Evolutionary conservation across 805 yeast genomes (phyloP).

Genomic region (Candida coleopterorum): DNA sequence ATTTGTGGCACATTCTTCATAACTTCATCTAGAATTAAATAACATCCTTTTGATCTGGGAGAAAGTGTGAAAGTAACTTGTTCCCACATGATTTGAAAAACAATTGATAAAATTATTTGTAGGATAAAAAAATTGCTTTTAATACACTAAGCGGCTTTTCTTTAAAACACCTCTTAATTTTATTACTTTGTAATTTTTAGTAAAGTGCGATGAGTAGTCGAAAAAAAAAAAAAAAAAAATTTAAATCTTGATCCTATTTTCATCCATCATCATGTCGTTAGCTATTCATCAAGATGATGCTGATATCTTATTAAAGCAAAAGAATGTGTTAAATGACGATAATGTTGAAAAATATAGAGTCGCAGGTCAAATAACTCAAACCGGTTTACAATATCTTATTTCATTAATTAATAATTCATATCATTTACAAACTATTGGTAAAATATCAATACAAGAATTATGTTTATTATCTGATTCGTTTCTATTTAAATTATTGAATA

Average conservation of each 20-base stretch:
- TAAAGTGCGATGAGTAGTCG: conserved; percentile 6
- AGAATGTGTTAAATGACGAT: conserved; percentile 57
- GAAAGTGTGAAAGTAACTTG: conserved; percentile 52
- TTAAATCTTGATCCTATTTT: not conserved
- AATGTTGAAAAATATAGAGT: conserved; percentile 78
- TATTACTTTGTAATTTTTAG: not conserved
- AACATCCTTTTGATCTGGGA: conserved; percentile 62
- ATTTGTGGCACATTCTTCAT: conserved; percentile 53
- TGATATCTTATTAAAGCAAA: conserved; percentile 64
- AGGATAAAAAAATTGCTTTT: not conserved
- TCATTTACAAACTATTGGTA: conserved; percentile 46
- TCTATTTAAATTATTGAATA: conserved; percentile 53
- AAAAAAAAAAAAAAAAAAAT: no score
- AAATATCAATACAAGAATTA: conserved; percentile 58
- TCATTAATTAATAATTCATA: conserved; percentile 69
- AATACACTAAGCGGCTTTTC: not conserved
- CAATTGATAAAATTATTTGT: not conserved
- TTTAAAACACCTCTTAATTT: not conserved
- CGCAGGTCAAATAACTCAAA: conserved; percentile 87
- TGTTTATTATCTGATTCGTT: conserved; percentile 81
- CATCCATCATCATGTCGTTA: conserved; percentile 50
- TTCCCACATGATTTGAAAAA: conserved; percentile 40
- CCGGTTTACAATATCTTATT: conserved; percentile 64
- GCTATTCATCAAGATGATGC: conserved; percentile 74
- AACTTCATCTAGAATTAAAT: conserved; percentile 68